phyloP scores from a whole-genome alignment of 495 filamentous ascomycete genomes.

The Elaphomyces granulatus region DNA sequence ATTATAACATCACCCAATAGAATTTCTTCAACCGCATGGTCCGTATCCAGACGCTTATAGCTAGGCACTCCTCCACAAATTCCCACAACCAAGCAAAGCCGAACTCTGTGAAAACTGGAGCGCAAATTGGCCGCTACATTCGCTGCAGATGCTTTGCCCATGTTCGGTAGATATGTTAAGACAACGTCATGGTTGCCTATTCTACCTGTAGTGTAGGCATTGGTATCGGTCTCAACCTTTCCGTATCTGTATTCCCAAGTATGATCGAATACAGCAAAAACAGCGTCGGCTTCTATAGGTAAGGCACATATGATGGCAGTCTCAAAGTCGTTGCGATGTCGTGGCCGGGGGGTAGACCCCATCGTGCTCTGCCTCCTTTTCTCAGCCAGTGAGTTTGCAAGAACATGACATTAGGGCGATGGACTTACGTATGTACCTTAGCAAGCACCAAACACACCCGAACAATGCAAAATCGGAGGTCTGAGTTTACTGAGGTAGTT shows the following conservation, averaged over 20 bases:
- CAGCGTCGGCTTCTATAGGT: constrained; percentile 12
- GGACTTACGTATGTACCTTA: no score
- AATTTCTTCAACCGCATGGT: constrained; percentile 8
- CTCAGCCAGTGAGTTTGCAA: no score
- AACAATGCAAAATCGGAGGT: no score
- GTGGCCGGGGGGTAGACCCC: no score
- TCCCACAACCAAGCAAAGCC: constrained; percentile 15
- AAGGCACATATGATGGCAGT: constrained; percentile 21
- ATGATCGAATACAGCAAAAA: constrained; percentile 13
- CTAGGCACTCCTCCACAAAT: constrained; percentile 19
- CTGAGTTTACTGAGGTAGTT: no score
- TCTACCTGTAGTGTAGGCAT: constrained; percentile 14
- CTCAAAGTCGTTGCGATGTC: constrained; percentile 12
- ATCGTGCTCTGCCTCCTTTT: no score
- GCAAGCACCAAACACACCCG: no score
- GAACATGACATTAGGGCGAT: no score
- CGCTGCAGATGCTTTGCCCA: constrained; percentile 12
- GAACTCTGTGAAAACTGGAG: constrained; percentile 19
- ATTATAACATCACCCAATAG: constrained; percentile 32
- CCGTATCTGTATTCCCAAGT: constrained; percentile 5
- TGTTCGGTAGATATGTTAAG: constrained; percentile 10
- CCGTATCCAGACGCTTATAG: not conserved
- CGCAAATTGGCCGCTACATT: constrained; percentile 11
- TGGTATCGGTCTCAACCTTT: constrained; percentile 10
- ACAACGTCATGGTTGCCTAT: constrained; percentile 16